Evolutionary conservation across 805 yeast genomes (phyloP).

Genomic region (Myxozyma kluyveri): DNA sequence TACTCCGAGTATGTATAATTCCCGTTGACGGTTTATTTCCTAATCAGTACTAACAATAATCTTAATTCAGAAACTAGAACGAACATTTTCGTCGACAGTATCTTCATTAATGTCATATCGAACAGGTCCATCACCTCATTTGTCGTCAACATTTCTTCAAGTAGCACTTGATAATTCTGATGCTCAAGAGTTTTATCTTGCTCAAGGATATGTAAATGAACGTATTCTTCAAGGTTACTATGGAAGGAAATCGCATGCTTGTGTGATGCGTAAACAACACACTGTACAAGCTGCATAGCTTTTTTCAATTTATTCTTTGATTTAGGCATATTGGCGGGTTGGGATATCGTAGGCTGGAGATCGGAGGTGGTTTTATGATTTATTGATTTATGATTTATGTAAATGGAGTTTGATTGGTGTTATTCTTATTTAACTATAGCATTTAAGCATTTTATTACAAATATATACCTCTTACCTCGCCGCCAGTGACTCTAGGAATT

Average conservation of each 20-base stretch:
- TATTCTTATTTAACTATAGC: too few relatives aligned
- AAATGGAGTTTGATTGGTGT: too few relatives aligned
- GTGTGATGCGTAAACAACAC: slow-evolving; percentile 22
- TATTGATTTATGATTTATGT: too few relatives aligned
- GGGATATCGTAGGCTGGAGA: too few relatives aligned
- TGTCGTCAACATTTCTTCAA: slow-evolving; percentile 9
- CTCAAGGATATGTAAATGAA: slow-evolving; percentile 13
- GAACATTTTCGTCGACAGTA: background rate
- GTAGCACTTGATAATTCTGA: slow-evolving; percentile 13
- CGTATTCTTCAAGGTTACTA: slow-evolving; percentile 14
- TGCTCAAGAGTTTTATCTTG: slow-evolving; percentile 18
- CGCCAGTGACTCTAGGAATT: too few relatives aligned
- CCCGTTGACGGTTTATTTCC: background rate
- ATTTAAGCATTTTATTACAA: too few relatives aligned
- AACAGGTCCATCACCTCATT: background rate
- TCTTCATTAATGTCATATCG: background rate
- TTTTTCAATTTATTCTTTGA: too few relatives aligned
- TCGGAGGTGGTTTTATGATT: too few relatives aligned
- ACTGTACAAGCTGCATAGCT: too few relatives aligned
- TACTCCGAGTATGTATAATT: slow-evolving; percentile 11
- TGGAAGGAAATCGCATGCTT: slow-evolving; percentile 6
- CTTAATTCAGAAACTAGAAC: slow-evolving; percentile 5
- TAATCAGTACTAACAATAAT: background rate
- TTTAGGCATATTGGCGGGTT: too few relatives aligned
- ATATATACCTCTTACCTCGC: too few relatives aligned